Percentiles rank a stretch among this genome's conserved stretches.
phyloP scores from a whole-genome alignment of 306 rosid genomes.

The Glycine soja region DNA sequence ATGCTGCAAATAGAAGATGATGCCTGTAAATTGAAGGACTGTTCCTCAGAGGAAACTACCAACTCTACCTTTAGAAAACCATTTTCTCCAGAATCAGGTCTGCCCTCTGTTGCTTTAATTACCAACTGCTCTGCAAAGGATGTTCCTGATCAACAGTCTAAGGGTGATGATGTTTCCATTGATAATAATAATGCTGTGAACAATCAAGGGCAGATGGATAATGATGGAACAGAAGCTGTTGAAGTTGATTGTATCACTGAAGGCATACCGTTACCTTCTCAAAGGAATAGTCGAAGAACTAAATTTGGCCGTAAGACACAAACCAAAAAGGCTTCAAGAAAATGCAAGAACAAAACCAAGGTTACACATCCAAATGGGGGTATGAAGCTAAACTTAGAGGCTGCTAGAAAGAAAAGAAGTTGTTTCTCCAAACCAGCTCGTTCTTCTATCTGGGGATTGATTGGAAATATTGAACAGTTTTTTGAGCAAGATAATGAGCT shows the following conservation, averaged over 20 bases:
- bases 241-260: constrained; percentile 58
- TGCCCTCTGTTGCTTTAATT: constrained; percentile 49
- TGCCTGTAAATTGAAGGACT: constrained; percentile 53
- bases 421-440: constrained; percentile 76
- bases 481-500: constrained; percentile 63
- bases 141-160: constrained; percentile 48
- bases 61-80: constrained; percentile 49
- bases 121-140: constrained; percentile 53
- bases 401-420: constrained; percentile 84
- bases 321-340: constrained; percentile 68
- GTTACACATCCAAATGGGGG: constrained; percentile 51
- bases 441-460: constrained; percentile 82
- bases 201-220: constrained; percentile 49
- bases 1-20: constrained; percentile 49
- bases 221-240: constrained; percentile 56
- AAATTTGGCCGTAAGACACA: constrained; percentile 60
- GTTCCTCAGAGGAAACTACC: constrained; percentile 40
- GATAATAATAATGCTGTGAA: constrained; percentile 48
- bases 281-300: constrained; percentile 62
- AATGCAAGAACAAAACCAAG: constrained; percentile 59
- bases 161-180: constrained; percentile 52
- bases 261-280: constrained; percentile 57
- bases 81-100: constrained; percentile 55
- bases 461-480: constrained; percentile 64
- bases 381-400: constrained; percentile 52